Base-by-base conservation (phyloP, 495 filamentous ascomycete species). In the Trichoderma gamsii region DNA sequence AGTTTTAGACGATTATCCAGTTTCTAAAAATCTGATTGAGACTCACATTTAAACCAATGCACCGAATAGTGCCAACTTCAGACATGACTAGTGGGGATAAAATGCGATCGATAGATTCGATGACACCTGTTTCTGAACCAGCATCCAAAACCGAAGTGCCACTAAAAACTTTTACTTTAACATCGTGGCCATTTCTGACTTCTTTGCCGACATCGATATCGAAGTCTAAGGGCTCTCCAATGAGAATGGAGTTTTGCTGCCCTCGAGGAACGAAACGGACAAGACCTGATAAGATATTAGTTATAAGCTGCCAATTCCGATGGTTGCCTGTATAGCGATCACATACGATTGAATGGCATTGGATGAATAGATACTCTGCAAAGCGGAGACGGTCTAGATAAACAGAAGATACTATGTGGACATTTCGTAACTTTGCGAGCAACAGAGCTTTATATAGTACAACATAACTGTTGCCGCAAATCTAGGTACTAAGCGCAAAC, bases 201-300 rank as follows among this genome's bases (percentile, higher is more conserved):
- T 85, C 84, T 64, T 82, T 71, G 61, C 84, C 86, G 29, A 88
- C 80, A 68, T 88, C 84, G 38, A 87, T 67, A 15, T 80, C 70
- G 11, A 75, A 70, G 69, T 86, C 80, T 27, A 82, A 74, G 18
- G 86, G 86, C 74, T 88, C 81, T 41, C 85, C 85, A 72, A 88
- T 83, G 52, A 87, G 74, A 69, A 84, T 56, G 8, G 51, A 16
- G 8, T 56, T 7, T 9, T 56, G n/a, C 21, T 23, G 18, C n/a
- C 51, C 51, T 7, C 51, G 51, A 0, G 51, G 51, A 9, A 56
- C 51, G n/a, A 56, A 56, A 21, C 51, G 51, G n/a, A 56, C 51
- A 25, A 56, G 51, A 7, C 51, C 51, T 56, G 35, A 56, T 56
- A 18, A 46, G 18, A 18, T 11, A 18, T 16, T 18, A 46, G 18